Evolutionary conservation across 2,329 filamentous ascomycete species (phyloP).

Genomic region (Phaeosphaeria sp.): DNA sequence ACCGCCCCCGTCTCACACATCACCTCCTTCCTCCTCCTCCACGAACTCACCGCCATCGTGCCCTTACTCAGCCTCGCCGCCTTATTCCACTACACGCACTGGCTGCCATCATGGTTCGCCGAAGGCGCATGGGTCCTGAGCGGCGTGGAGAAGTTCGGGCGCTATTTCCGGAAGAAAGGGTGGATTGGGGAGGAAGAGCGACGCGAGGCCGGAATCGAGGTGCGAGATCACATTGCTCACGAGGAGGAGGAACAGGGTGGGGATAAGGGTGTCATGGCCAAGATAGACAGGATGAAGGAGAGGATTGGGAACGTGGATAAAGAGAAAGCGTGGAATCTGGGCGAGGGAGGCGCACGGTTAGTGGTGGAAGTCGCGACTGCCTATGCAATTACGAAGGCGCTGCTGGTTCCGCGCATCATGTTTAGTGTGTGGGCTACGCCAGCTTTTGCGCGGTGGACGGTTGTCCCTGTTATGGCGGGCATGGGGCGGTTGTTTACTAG

Average conservation of each 20-base stretch:
- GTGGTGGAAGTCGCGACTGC: constrained; percentile 80
- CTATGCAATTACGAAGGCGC: constrained; percentile 86
- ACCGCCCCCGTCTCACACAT: constrained; percentile 82
- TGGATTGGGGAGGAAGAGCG: constrained; percentile 71
- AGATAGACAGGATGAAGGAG: constrained; percentile 54
- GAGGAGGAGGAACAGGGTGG: not conserved
- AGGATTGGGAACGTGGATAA: constrained; percentile 34
- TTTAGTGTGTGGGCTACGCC: constrained; percentile 88
- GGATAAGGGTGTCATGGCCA: constrained; percentile 29
- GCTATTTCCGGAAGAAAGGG: constrained; percentile 77
- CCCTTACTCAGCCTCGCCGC: constrained; percentile 62
- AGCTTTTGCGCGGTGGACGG: constrained; percentile 73
- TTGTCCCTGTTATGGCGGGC: constrained; percentile 35
- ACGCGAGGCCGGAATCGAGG: constrained; percentile 51
- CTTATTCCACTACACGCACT: constrained; percentile 68
- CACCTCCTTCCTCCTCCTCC: constrained; percentile 84
- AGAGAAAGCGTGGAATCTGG: constrained; percentile 48
- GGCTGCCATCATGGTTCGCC: constrained; percentile 67
- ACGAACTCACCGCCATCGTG: constrained; percentile 81
- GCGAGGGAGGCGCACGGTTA: constrained; percentile 58
- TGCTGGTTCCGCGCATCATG: constrained; percentile 78
- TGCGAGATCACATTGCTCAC: no score
- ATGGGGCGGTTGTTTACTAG: constrained; percentile 50
- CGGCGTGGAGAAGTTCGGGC: constrained; percentile 75
- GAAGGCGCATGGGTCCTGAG: constrained; percentile 63